A percentile compares a stretch with the other conserved stretches of the same genome.
These are phyloP conservation scores for Zygotorulaspora mrakii DNA, from an alignment of 1,139 yeast species.

Conservation along the genomic window DNA sequence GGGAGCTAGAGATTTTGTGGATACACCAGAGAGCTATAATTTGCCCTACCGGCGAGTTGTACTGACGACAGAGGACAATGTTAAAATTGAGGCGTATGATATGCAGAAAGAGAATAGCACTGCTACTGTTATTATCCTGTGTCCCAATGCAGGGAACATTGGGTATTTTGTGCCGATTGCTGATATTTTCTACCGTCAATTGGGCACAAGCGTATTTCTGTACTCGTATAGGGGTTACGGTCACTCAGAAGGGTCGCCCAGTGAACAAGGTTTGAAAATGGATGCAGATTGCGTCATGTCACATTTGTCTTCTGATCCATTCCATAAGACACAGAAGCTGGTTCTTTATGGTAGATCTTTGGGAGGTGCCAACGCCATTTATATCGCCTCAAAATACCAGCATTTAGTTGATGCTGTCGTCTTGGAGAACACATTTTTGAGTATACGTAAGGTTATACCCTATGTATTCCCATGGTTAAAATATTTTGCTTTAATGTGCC, in stretches of 20 bases:
- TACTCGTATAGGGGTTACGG: slow-evolving; percentile 95
- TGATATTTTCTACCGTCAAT: slow-evolving; percentile 57
- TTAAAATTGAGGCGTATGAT: slow-evolving; percentile 50
- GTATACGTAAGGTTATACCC: slow-evolving; percentile 77
- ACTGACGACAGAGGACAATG: slow-evolving; percentile 67
- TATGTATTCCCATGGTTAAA: slow-evolving; percentile 68
- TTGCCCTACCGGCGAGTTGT: slow-evolving; percentile 64
- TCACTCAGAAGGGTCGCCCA: slow-evolving; percentile 69
- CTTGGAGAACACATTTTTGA: slow-evolving; percentile 82
- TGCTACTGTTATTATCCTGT: slow-evolving; percentile 68
- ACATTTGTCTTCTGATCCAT: slow-evolving; percentile 51
- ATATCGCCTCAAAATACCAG: slow-evolving; percentile 61
- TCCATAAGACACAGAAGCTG: slow-evolving; percentile 48
- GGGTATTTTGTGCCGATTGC: slow-evolving; percentile 90
- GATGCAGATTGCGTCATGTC: slow-evolving; percentile 77
- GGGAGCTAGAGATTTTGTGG: slow-evolving; percentile 70
- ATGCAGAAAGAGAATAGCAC: slow-evolving; percentile 30
- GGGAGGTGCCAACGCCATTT: slow-evolving; percentile 93
- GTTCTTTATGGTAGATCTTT: slow-evolving; percentile 83
- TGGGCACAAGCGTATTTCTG: slow-evolving; percentile 75
- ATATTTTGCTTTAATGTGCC: slow-evolving; percentile 59
- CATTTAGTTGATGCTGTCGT: slow-evolving; percentile 56
- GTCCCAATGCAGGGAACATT: slow-evolving; percentile 96
- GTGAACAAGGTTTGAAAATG: slow-evolving; percentile 72
- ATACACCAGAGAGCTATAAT: slow-evolving; percentile 70